Base-by-base conservation (phyloP, 108 stramenopile genomes). In the Hondaea fermentalgiana region DNA sequence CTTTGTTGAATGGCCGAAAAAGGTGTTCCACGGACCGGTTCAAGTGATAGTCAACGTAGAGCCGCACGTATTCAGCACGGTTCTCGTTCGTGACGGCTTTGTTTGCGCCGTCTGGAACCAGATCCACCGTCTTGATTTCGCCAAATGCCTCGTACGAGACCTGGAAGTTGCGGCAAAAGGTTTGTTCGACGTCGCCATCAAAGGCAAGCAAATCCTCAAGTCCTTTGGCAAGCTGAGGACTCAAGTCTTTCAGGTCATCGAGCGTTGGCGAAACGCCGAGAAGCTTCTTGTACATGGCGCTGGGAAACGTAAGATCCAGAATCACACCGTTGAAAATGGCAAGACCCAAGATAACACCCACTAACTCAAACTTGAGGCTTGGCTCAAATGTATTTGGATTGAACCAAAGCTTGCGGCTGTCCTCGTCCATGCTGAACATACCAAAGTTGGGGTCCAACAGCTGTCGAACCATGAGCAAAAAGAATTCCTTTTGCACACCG, bases 401-500 rank as follows among this genome's bases (percentile, higher is more conserved):
- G 92, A 98, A 97, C 97, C 97, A 98, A 60, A 95, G 88, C 19
- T 90, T 90, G 72, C 95, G 93, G 19, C 93, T 89, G 29, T 87
- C 95, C 91, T 90, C 92, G 49, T 92, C 91, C 21, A 44, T 91
- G 23, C 94, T 89, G 95, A 97, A 98, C 94, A 98, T 95, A 44
- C 96, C 96, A 57, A 95, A 96, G 69, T 91, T 92, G 43, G 94
- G 90, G 76, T 97, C 97, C 87, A 97, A 96, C 5, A 98, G 90
- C 59, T 97, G 92, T 49, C 93, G 92, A 57, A 92, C 93, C 57
- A 97, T 89, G 10, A 98, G 93, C 89, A 97, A 91, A 72, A 97
- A 97, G 90, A 97, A 98, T 92, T 98, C 98, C 89, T 96, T 97
- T 2, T 95, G 94, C 2, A 97, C 97, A 10, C 98, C 98, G 8